Conservation (phyloP, 768 basidiomycete species). For the Pleurotus cornucopiae region DNA sequence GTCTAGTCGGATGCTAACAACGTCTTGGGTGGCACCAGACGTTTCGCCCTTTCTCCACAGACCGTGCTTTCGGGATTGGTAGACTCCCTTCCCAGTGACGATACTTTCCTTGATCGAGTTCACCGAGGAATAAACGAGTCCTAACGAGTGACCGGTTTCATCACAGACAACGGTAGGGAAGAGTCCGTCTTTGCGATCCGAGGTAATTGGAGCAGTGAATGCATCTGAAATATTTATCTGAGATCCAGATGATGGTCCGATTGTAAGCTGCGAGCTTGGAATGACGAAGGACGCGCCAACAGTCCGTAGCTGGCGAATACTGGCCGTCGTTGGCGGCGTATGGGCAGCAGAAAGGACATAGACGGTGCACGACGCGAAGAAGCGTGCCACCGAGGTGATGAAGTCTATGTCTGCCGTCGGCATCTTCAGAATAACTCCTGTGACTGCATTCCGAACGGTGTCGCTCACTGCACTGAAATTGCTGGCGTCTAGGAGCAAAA, state of each 20-base stretch:
- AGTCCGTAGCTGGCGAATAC: slow-evolving; percentile 55
- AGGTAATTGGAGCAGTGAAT: slow-evolving; percentile 76
- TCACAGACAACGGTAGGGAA: slow-evolving; percentile 91
- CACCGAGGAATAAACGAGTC: slow-evolving; percentile 91
- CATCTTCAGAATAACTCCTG: slow-evolving; percentile 78
- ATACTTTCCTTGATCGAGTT: slow-evolving; percentile 88
- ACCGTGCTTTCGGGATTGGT: slow-evolving; percentile 94
- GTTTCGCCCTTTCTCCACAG: slow-evolving; percentile 98
- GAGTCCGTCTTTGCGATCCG: slow-evolving; percentile 88
- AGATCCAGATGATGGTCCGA: slow-evolving; percentile 44
- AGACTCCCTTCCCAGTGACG: slow-evolving; percentile 84
- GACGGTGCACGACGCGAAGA: slow-evolving; percentile 61
- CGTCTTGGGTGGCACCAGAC: slow-evolving; percentile 87
- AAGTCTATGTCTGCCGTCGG: slow-evolving; percentile 69
- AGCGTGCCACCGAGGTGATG: slow-evolving; percentile 71
- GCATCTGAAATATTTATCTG: slow-evolving; percentile 78
- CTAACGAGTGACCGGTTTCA: slow-evolving; percentile 72
- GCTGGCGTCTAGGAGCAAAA: slow-evolving; percentile 72
- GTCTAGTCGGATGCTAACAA: slow-evolving; percentile 78
- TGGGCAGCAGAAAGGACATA: slow-evolving; percentile 51
- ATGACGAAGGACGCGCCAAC: slow-evolving; percentile 67
- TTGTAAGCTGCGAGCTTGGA: slow-evolving; percentile 66
- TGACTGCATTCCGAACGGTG: slow-evolving; percentile 65
- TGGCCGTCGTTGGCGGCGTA: slow-evolving; percentile 51
- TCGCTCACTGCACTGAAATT: slow-evolving; percentile 75